Base-by-base conservation (phyloP, 495 filamentous ascomycete species). In the Penicillium paradoxum region DNA sequence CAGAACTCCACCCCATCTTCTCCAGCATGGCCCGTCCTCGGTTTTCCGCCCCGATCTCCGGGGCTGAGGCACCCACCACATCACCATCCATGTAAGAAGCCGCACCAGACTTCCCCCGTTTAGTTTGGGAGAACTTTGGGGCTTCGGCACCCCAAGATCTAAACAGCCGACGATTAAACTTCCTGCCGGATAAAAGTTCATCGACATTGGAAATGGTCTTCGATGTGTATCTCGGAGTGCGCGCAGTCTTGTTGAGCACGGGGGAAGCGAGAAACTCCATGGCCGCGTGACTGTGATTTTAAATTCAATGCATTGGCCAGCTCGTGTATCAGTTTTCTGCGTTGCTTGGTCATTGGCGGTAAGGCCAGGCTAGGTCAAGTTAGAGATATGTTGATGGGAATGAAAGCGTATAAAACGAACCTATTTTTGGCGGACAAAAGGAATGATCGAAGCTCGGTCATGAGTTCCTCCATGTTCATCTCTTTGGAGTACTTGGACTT, bases 1-100 rank as follows among this genome's bases (percentile, higher is more conserved):
- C 93, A 40, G 80, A 84, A 53, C 78, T 87, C 89, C 95, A 99
- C 15, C 93, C 93, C 93, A 97, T 97, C 72, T 92, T 97, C 69
- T 96, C 91, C 47, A 99, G 65, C 87, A 99, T 90, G 3, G 83
- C 83, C 38, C 89, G 79, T 18, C 93, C 93, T 58, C 79, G 86
- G 54, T 96, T 99, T 42, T 88, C 90, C 3, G 70, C 75, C 1
- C 89, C 89, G 22, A 99, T 75, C 67, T 95, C 92, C 2, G 89
- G 86, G 0, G 91, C 93, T 29, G 81, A 79, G 10, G 79, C 89
- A 37, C 92, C 93, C 17, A 97, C 91, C 38, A 95, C 72, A 51
- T 97, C 90, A n/a, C 93, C 93, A 56, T 97, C 89, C 55, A 81
- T 80, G 49, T 90, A 87, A 7, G 76, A 78, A 25, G 82, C 75